Evolutionary conservation across 805 yeast genomes (phyloP).

Genomic region (Kluyveromyces nonfermentans): DNA sequence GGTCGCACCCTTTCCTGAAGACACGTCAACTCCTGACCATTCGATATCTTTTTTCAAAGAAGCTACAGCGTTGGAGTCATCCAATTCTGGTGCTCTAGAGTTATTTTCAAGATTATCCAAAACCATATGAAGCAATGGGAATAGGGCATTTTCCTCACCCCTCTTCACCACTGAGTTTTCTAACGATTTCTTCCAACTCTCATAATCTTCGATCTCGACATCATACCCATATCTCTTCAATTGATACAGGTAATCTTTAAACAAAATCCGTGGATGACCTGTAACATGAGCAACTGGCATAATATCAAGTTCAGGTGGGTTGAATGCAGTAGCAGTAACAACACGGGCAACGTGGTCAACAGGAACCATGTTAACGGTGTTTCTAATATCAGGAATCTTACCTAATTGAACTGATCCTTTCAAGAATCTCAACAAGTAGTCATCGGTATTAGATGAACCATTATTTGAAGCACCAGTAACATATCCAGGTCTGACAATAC

Average conservation of each 20-base stretch:
- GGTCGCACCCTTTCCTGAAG: slow-evolving; percentile 71
- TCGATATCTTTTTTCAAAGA: slow-evolving; percentile 52
- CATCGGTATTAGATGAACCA: slow-evolving; percentile 94
- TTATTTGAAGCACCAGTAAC: slow-evolving; percentile 77
- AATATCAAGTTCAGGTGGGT: slow-evolving; percentile 48
- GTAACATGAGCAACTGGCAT: slow-evolving; percentile 90
- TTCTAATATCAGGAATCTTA: slow-evolving; percentile 71
- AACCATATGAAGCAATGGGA: slow-evolving; percentile 89
- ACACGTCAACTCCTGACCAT: slow-evolving; percentile 58
- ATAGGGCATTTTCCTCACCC: slow-evolving; percentile 74
- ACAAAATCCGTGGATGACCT: slow-evolving; percentile 84
- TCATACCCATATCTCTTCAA: slow-evolving; percentile 65
- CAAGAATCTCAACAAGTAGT: slow-evolving; percentile 85
- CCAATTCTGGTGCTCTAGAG: slow-evolving; percentile 92
- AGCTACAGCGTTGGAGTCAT: slow-evolving; percentile 72
- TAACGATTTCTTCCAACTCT: slow-evolving; percentile 66
- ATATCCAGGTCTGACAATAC: slow-evolving; percentile 92
- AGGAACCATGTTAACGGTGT: slow-evolving; percentile 92
- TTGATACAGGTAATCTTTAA: slow-evolving; percentile 63
- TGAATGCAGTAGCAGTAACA: slow-evolving; percentile 71
- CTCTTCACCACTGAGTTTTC: slow-evolving; percentile 71
- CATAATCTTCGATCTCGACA: slow-evolving; percentile 54
- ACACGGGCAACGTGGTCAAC: slow-evolving; percentile 97
- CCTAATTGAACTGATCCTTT: slow-evolving; percentile 92
- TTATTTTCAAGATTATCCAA: slow-evolving; percentile 83